These are phyloP conservation scores for Fusarium decemcellulare DNA, from an alignment of 2,329 filamentous ascomycete species.

Conservation along the genomic window DNA sequence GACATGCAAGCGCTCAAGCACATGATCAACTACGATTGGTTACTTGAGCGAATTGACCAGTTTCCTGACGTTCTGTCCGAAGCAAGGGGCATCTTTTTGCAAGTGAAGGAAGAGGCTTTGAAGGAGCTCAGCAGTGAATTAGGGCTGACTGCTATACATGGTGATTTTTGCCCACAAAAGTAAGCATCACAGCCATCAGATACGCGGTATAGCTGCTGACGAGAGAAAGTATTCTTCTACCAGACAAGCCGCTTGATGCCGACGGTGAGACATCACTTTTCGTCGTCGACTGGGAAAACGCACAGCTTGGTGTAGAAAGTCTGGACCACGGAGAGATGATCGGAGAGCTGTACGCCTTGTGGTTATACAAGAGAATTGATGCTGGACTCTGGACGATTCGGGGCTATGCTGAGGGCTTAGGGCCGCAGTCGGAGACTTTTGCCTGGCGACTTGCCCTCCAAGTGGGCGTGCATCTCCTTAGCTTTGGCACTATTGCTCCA, in stretches of 20 bases:
- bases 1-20: conserved; percentile 16
- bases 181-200: not conserved
- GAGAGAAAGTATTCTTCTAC: not conserved
- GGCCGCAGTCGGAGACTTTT: not conserved
- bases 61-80: not conserved
- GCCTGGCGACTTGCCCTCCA: conserved; percentile 11
- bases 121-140: not conserved
- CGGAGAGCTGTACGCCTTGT: conserved; percentile 6
- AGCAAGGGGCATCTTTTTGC: not conserved
- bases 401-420: conserved; percentile 8
- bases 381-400: conserved; percentile 4
- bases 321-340: conserved; percentile 22
- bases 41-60: not conserved
- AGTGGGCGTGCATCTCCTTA: conserved; percentile 19
- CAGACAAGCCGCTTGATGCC: not conserved
- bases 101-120: conserved; percentile 2
- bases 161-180: conserved; percentile 13
- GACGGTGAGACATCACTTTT: not conserved
- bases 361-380: not conserved
- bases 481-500: conserved; percentile 6
- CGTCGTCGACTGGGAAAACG: conserved; percentile 20
- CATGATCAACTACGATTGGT: conserved; percentile 13
- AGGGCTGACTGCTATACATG: conserved; percentile 2
- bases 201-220: not conserved
- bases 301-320: not conserved